These are phyloP conservation scores for Neurospora africana DNA, from an alignment of 495 filamentous ascomycete species.

Conservation along the genomic window DNA sequence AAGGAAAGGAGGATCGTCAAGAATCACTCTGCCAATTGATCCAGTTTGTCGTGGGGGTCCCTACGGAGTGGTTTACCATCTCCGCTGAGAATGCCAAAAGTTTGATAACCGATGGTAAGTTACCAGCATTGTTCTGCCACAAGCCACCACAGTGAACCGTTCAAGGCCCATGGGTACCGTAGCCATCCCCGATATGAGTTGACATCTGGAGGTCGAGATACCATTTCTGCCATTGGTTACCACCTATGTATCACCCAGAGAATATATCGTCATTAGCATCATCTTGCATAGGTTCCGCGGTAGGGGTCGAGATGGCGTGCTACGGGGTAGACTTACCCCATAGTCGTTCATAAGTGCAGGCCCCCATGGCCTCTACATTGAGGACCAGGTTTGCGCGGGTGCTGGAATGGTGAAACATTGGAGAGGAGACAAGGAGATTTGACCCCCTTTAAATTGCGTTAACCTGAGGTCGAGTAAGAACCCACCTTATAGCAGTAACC, in stretches of 20 bases:
- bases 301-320: neutral
- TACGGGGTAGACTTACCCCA: neutral
- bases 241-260: neutral
- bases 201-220: neutral
- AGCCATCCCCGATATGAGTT: neutral
- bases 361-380: neutral
- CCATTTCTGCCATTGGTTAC: neutral
- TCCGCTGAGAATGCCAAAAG: neutral
- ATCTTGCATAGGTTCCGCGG: neutral
- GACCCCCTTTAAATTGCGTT: neutral
- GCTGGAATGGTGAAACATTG: neutral
- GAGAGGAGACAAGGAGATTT: neutral
- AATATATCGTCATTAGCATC: neutral
- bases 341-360: neutral
- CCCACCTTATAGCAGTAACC: conserved; percentile 16
- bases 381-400: neutral
- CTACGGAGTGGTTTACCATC: neutral
- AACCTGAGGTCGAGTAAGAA: conserved; percentile 12
- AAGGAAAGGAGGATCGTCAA: neutral
- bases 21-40: neutral
- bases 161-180: neutral
- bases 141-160: neutral
- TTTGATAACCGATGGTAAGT: neutral
- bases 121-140: neutral
- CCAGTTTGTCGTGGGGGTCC: neutral